A percentile compares a stretch with the other conserved stretches of the same genome.
Evolutionary conservation across 2,329 filamentous ascomycete genomes (phyloP).

Genomic region (Septoria linicola): DNA sequence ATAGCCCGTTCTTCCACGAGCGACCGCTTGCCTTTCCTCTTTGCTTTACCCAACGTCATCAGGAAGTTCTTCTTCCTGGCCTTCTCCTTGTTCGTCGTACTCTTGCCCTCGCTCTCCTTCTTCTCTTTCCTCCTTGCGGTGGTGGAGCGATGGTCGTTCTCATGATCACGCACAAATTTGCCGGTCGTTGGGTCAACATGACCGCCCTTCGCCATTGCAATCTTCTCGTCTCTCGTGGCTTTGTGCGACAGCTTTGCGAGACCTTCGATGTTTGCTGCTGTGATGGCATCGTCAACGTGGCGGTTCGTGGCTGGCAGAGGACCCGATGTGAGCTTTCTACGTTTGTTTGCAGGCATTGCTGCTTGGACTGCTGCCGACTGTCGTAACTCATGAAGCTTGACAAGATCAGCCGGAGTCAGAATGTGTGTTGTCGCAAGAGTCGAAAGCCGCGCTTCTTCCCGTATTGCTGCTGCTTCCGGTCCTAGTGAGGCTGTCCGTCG

Average conservation of each 20-base stretch:
- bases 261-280: constrained; percentile 87
- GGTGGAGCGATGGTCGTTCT: constrained; percentile 74
- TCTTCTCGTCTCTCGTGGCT: constrained; percentile 82
- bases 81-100: constrained; percentile 96
- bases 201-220: constrained; percentile 72
- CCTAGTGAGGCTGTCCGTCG: constrained; percentile 36
- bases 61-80: constrained; percentile 95
- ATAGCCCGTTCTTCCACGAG: constrained; percentile 80
- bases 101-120: constrained; percentile 88
- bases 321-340: constrained; percentile 37
- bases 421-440: constrained; percentile 90
- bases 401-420: constrained; percentile 91
- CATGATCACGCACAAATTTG: constrained; percentile 49
- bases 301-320: constrained; percentile 34
- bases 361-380: constrained; percentile 70
- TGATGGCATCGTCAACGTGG: constrained; percentile 83
- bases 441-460: constrained; percentile 46
- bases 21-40: constrained; percentile 92
- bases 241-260: constrained; percentile 75
- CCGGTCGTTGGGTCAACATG: constrained; percentile 55
- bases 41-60: constrained; percentile 96
- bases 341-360: constrained; percentile 48
- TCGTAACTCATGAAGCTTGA: constrained; percentile 87
- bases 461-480: constrained; percentile 32
- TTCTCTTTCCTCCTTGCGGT: constrained; percentile 81